Evolutionary conservation across 2,329 filamentous ascomycete species (phyloP).

Genomic region (Colletotrichum chrysophilum): DNA sequence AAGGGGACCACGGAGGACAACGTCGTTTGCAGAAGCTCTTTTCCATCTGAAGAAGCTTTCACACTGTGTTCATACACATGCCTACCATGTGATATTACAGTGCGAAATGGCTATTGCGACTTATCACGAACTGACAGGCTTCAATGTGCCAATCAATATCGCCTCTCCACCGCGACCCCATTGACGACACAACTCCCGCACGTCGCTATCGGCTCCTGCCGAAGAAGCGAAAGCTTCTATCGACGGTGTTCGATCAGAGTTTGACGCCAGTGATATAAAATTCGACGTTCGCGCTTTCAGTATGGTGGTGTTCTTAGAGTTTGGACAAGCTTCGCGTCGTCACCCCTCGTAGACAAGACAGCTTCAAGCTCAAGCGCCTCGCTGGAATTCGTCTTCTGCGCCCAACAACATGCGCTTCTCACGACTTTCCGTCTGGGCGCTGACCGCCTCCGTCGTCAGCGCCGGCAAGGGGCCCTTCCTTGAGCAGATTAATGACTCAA

Average conservation of each 20-base stretch:
- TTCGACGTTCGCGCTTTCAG: background rate
- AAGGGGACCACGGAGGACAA: background rate
- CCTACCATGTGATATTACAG: background rate
- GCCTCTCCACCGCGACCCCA: background rate
- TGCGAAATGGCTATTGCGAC: background rate
- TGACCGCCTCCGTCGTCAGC: background rate
- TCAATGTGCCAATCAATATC: background rate
- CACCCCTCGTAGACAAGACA: background rate
- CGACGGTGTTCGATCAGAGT: background rate
- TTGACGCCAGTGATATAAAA: background rate
- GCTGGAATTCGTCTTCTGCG: background rate
- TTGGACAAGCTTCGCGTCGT: background rate
- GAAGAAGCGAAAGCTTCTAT: slow-evolving; percentile 13
- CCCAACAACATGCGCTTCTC: background rate
- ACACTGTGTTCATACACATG: background rate
- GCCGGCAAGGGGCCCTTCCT: slow-evolving; percentile 18
- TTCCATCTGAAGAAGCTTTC: background rate
- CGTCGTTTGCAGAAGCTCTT: background rate
- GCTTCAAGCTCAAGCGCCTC: background rate
- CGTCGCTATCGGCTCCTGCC: slow-evolving; percentile 1
- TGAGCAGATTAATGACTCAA: slow-evolving; percentile 1
- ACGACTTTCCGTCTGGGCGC: background rate
- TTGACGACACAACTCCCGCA: background rate
- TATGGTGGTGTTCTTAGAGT: background rate
- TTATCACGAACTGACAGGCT: background rate